A percentile compares a stretch with the other conserved stretches of the same genome.
phyloP scores from a whole-genome alignment of 768 basidiomycete species.

The Macrolepiota fuliginosa region DNA sequence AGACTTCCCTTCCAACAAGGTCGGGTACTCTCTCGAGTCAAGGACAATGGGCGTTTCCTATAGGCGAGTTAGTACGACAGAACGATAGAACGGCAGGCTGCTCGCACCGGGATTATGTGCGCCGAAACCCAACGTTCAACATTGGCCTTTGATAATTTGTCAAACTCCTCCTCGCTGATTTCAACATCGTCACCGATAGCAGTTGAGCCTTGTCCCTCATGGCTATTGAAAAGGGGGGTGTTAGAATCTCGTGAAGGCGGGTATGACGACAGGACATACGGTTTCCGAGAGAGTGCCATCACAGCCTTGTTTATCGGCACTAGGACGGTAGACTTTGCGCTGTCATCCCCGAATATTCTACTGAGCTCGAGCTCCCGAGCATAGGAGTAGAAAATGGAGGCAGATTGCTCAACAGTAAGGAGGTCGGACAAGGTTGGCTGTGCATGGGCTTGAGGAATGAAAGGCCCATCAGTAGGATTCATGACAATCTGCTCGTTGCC shows the following conservation, averaged over 20 bases:
- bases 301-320: constrained; percentile 89
- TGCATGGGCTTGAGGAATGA: constrained; percentile 35
- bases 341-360: constrained; percentile 39
- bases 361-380: constrained; percentile 71
- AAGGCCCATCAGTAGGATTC: constrained; percentile 14
- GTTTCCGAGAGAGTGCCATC: constrained; percentile 76
- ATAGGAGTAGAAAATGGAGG: constrained; percentile 84
- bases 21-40: constrained; percentile 43
- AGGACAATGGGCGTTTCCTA: constrained; percentile 50
- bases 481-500: constrained; percentile 34
- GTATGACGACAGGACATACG: constrained; percentile 50
- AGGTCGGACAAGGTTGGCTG: constrained; percentile 70
- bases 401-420: constrained; percentile 70
- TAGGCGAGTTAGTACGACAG: background rate
- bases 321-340: constrained; percentile 54
- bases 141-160: constrained; percentile 57
- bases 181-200: constrained; percentile 40
- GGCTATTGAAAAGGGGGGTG: constrained; percentile 36
- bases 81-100: background rate
- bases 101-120: constrained; percentile 75
- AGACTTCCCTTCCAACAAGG: constrained; percentile 56
- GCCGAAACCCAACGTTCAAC: constrained; percentile 80
- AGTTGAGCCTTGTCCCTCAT: constrained; percentile 45
- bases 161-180: constrained; percentile 68
- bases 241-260: background rate